A percentile compares a stretch with the other conserved stretches of the same genome.
Evolutionary conservation across 768 basidiomycete species (phyloP).

Genomic region (Hericium rajendrae): DNA sequence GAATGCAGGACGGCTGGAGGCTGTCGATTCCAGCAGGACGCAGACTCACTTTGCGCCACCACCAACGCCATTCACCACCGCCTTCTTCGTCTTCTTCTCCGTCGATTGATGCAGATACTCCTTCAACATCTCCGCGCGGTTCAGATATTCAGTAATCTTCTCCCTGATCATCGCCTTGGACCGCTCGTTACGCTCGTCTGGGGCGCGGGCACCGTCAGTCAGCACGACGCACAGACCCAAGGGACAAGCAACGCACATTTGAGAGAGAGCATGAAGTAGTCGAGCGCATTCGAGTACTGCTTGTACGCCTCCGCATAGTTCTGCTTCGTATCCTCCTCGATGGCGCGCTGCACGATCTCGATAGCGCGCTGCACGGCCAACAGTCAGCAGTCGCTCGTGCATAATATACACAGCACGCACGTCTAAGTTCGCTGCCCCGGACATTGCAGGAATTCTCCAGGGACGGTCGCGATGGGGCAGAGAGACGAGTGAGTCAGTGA

Average conservation of each 20-base stretch:
- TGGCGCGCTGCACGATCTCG: constrained; percentile 85
- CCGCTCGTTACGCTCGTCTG: constrained; percentile 93
- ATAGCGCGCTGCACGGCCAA: constrained; percentile 55
- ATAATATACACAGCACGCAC: background rate
- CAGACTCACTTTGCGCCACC: constrained; percentile 30
- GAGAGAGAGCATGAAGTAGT: constrained; percentile 96
- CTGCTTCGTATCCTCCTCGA: constrained; percentile 86
- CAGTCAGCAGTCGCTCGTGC: background rate
- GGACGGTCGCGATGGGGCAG: background rate
- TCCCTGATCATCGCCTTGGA: constrained; percentile 75
- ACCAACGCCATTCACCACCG: constrained; percentile 36
- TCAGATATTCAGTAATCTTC: constrained; percentile 88
- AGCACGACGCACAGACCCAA: background rate
- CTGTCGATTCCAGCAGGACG: background rate
- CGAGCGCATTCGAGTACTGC: constrained; percentile 88
- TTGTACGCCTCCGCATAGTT: constrained; percentile 94
- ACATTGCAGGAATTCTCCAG: background rate
- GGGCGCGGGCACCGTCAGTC: background rate
- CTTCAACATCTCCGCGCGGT: constrained; percentile 86
- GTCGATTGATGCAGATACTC: constrained; percentile 58
- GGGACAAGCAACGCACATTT: constrained; percentile 54
- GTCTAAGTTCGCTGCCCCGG: background rate
- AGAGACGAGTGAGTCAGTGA: background rate
- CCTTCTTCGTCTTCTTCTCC: constrained; percentile 51
- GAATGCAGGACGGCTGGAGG: constrained; percentile 2